phyloP scores from a whole-genome alignment of 768 basidiomycete species.

The Flagelloscypha sp. region DNA sequence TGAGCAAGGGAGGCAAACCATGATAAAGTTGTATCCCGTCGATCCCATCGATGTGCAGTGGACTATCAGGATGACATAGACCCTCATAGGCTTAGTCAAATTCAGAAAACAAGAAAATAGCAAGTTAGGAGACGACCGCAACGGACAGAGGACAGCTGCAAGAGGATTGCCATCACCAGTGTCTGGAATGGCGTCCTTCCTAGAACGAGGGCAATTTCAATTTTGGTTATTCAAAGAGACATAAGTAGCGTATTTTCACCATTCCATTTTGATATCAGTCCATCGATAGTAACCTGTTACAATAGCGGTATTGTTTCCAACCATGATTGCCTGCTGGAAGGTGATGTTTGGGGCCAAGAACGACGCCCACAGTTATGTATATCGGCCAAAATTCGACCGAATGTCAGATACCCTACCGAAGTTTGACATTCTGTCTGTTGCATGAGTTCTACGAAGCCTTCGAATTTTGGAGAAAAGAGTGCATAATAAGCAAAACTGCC shows the following conservation, averaged over 20 bases:
- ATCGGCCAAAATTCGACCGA: too few species aligned
- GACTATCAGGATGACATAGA: constrained; percentile 63
- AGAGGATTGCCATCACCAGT: constrained; percentile 51
- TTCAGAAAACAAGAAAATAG: background rate
- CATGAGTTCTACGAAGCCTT: too few species aligned
- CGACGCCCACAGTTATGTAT: too few species aligned
- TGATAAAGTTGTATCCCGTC: constrained; percentile 66
- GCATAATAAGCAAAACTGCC: too few species aligned
- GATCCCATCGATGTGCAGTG: constrained; percentile 53
- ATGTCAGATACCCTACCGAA: too few species aligned
- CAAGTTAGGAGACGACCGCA: background rate
- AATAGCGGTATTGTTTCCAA: constrained; percentile 34
- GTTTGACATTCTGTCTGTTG: too few species aligned
- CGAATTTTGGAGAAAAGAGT: too few species aligned
- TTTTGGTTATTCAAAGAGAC: too few species aligned
- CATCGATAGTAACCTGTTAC: constrained; percentile 74
- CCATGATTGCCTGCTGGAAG: too few species aligned
- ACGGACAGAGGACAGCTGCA: constrained; percentile 54
- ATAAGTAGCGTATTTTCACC: constrained; percentile 29
- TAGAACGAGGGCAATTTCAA: too few species aligned
- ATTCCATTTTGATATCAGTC: constrained; percentile 80
- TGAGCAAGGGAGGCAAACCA: constrained; percentile 32
- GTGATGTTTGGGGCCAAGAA: too few species aligned
- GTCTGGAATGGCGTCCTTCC: constrained; percentile 51
- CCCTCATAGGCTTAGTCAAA: constrained; percentile 46